Base-by-base conservation (phyloP, 2,329 filamentous ascomycete species). In the Nemania sp. region DNA sequence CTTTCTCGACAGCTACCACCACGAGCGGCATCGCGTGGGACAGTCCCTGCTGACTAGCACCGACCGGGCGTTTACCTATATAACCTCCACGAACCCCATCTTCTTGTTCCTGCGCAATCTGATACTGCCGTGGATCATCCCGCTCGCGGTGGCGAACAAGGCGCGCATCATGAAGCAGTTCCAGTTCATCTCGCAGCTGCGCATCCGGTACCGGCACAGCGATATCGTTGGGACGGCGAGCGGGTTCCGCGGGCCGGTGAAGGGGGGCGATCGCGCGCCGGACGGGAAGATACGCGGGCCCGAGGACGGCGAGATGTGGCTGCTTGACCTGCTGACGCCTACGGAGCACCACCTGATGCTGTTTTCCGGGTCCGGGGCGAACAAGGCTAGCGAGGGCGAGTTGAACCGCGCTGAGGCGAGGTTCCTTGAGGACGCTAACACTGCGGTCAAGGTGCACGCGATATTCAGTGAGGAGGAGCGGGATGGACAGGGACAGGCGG, bases 1-100 rank as follows among this genome's bases (percentile, higher is more conserved):
- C 1, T 77, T 87, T 1, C 77, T 87, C 1, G 78, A 83, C 49
- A 84, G 79, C 41, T 87, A 86, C 71, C 78, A 84, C 60, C 63
- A 67, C 1, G 85, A 87, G 68, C 81, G 85, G 3, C 78, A 79
- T n/a, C 79, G 82, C 0, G 82, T 86, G 20, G 84, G 84, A 0
- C 74, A 79, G 20, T 79, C 77, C 45, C 77, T 87, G 1, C 76
- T 84, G 8, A 68, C 77, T 27, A 80, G 75, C 1, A 83, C 82
- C 0, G 82, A 84, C 67, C 74, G 67, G 10, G 73, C 75, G 5
- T 84, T 84, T 66, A 79, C 77, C 8, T 74, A 75, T 71, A 72
- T 81, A 15, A 76, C 80, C 0, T 80, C 78, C 1, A 74, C 75
- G 13, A 82, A 77, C 62, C 76, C 77, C 62, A 43, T 82, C 64